Evolutionary conservation across 129 eudicot species (phyloP).

Genomic region (Tagetes patula): DNA sequence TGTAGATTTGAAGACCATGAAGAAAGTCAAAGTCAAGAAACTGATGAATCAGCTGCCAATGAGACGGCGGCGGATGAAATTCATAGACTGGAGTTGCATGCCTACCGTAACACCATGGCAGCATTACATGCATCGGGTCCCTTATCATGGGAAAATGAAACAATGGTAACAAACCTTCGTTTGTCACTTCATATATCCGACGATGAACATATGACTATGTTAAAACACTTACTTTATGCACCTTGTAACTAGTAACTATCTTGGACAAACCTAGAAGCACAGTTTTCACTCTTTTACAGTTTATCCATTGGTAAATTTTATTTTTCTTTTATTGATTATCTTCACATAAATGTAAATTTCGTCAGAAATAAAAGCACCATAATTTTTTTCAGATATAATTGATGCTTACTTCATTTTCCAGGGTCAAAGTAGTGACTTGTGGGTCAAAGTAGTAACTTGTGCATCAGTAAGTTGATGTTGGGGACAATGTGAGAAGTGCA

Average conservation of each 20-base stretch:
- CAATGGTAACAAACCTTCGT: conserved; percentile 69
- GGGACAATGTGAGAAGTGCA: conserved; percentile 29
- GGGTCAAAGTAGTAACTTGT: conserved; percentile 24
- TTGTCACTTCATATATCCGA: conserved; percentile 63
- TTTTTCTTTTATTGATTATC: conserved; percentile 3
- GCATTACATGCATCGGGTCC: conserved; percentile 84
- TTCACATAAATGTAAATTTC: conserved; percentile 32
- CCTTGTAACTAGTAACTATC: conserved; percentile 16
- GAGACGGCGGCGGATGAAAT: conserved; percentile 49
- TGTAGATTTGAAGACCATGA: conserved; percentile 26
- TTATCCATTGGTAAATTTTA: background rate
- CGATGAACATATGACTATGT: conserved; percentile 77
- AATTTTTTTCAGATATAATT: conserved; percentile 23
- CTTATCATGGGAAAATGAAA: conserved; percentile 73
- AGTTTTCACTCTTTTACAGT: background rate
- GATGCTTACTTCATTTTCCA: conserved; percentile 50
- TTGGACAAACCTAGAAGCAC: conserved; percentile 3
- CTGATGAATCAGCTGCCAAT: conserved; percentile 4
- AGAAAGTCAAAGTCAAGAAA: conserved; percentile 24
- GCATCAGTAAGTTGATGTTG: conserved; percentile 37
- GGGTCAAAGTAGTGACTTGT: conserved; percentile 46
- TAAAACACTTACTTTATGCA: conserved; percentile 56
- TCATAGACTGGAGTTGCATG: conserved; percentile 66
- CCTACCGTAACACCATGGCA: conserved; percentile 62
- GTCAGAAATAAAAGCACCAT: background rate